Percentiles rank a stretch among this genome's conserved stretches.
Evolutionary conservation across 2,329 filamentous ascomycete genomes (phyloP).

Genomic region (Endocalyx cinctus): DNA sequence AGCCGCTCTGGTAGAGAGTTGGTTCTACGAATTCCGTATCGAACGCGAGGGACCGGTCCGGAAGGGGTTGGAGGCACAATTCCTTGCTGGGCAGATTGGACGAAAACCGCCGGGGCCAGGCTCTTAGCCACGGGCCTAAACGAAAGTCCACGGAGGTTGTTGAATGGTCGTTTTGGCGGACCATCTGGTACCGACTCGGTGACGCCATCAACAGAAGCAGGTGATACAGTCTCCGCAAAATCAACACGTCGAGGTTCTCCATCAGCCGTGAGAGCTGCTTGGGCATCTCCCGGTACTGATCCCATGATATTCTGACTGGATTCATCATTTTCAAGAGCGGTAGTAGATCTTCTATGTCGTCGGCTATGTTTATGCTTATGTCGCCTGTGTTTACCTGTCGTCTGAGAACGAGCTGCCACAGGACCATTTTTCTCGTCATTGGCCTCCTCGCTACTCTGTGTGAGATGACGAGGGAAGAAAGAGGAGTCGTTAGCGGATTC

Average conservation of each 20-base stretch:
- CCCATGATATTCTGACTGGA: slow-evolving; percentile 28
- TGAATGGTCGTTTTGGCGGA: slow-evolving; percentile 43
- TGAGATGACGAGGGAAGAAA: slow-evolving; percentile 31
- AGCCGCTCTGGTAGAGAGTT: slow-evolving; percentile 70
- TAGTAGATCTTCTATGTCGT: slow-evolving; percentile 22
- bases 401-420: slow-evolving; percentile 25
- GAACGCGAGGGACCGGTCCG: slow-evolving; percentile 51
- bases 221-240: slow-evolving; percentile 42
- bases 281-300: slow-evolving; percentile 14
- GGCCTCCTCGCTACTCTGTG: slow-evolving; percentile 39
- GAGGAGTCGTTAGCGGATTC: slow-evolving; percentile 32
- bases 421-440: slow-evolving; percentile 39
- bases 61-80: slow-evolving; percentile 24
- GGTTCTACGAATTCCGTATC: slow-evolving; percentile 65
- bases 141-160: slow-evolving; percentile 53
- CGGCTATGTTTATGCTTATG: slow-evolving; percentile 42
- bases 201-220: slow-evolving; percentile 19
- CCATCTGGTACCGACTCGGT: slow-evolving; percentile 20
- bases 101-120: slow-evolving; percentile 68
- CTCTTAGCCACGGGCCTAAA: slow-evolving; percentile 61
- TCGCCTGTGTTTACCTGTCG: slow-evolving; percentile 35
- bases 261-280: slow-evolving; percentile 11
- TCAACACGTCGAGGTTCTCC: slow-evolving; percentile 54
- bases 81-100: slow-evolving; percentile 34
- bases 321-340: slow-evolving; percentile 15